Base-by-base conservation (phyloP, 2,329 filamentous ascomycete genomes). In the Zarea fungicola region DNA sequence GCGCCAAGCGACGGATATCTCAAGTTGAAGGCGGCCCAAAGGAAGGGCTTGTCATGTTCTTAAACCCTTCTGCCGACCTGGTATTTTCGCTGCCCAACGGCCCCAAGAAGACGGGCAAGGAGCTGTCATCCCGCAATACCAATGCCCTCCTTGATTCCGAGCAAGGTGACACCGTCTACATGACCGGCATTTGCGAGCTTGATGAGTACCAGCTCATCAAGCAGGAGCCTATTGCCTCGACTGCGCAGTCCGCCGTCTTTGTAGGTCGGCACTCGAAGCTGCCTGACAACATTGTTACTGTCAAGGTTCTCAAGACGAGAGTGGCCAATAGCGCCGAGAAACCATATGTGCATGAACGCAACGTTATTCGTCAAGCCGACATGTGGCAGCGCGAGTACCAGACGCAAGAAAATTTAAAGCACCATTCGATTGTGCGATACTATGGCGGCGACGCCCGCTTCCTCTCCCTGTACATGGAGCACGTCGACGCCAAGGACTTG, bases 391-490 rank as follows among this genome's bases (percentile, higher is more conserved):
- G 78, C 53, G 78, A 82, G 58, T 76, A 76, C 54, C 71, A 74
- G 56, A 76, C 71, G 56, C 78, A 81, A 54, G 73, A 77, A 54
- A 70, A 74, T 52, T 63, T 81, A 42, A 65, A 74, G 51, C 78
- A 82, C 61, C 67, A 76, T 52, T 80, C 76, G 44, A 82, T 82
- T 52, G 78, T 81, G 49, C 72, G 72, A 19, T 69, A 80, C 45
- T 78, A 81, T 51, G 78, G 77, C 8, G 78, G 78, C 31, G 79
- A 82, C 55, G 79, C 79, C 6, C 75, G 79, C 28, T 80, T 77
- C 57, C 62, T 83, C 31, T 79, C 77, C 3, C 61, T 82, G 9
- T 82, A 81, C 57, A 81, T 83, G 78, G 78, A 82, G 58, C 76
- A 81, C 51, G 70, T 82, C 5, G 75, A 80, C 46, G 78, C 75